Percentiles rank a stretch among this genome's conserved stretches.
phyloP scores from a whole-genome alignment of 2,329 filamentous ascomycete species.

The Berkeleyomyces rouxiae region DNA sequence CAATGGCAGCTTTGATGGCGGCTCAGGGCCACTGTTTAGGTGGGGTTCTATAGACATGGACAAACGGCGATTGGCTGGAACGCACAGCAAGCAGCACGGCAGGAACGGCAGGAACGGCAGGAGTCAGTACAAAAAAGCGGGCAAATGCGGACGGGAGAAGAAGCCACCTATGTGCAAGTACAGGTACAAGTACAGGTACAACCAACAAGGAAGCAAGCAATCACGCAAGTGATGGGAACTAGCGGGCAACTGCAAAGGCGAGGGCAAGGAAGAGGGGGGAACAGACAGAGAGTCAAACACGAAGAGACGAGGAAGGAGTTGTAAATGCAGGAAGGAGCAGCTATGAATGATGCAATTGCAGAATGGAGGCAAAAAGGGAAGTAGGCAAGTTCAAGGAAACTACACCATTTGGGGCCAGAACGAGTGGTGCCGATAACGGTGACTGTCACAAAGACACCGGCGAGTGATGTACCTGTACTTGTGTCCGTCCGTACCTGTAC shows the following conservation, averaged over 20 bases:
- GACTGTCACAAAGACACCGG: not conserved
- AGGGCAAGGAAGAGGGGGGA: not conserved
- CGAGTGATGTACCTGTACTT: not conserved
- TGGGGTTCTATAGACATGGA: not conserved
- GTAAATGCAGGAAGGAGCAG: not conserved
- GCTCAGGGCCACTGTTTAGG: conserved; percentile 1
- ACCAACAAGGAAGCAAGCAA: not conserved
- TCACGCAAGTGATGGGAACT: not conserved
- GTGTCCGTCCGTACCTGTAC: not conserved
- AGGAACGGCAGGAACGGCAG: conserved; percentile 2
- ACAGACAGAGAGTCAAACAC: not conserved
- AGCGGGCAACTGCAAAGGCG: not conserved
- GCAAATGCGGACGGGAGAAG: not conserved
- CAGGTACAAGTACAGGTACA: not conserved
- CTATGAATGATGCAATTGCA: not conserved
- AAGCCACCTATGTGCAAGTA: not conserved
- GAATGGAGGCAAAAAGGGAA: not conserved
- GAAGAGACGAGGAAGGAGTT: not conserved
- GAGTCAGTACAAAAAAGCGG: not conserved
- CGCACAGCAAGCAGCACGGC: not conserved
- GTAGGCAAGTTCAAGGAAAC: not conserved
- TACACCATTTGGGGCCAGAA: not conserved
- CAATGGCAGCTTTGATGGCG: not conserved
- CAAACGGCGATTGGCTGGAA: conserved; percentile 1
- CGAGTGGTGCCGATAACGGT: not conserved